A percentile compares a stretch with the other conserved stretches of the same genome.
These are phyloP conservation scores for Globisporangium irregulare DNA, from an alignment of 352 stramenopile species.

Conservation along the genomic window DNA sequence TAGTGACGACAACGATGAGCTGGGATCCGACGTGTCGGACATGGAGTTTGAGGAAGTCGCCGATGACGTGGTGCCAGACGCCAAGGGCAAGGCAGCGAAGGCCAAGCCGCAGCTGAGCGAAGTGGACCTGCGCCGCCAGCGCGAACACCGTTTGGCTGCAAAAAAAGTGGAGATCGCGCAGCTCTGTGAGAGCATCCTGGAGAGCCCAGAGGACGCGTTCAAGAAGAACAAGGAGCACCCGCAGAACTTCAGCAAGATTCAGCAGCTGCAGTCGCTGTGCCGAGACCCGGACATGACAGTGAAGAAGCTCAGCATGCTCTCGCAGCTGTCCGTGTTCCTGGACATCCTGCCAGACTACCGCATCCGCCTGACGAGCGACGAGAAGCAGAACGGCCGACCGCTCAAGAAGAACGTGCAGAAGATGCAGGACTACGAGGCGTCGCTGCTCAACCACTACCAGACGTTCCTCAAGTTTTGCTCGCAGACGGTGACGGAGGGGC, in stretches of 20 bases:
- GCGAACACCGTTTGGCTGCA: slow-evolving; percentile 53
- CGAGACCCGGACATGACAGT: slow-evolving; percentile 73
- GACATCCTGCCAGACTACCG: slow-evolving; percentile 95
- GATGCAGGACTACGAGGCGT: slow-evolving; percentile 80
- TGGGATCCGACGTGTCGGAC: slow-evolving; percentile 70
- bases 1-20: slow-evolving; percentile 26
- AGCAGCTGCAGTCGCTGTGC: slow-evolving; percentile 71
- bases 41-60: slow-evolving; percentile 83
- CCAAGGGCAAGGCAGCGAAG: slow-evolving; percentile 13
- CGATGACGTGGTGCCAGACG: slow-evolving; percentile 13
- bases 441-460: slow-evolving; percentile 82
- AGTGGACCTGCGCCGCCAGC: slow-evolving; percentile 68
- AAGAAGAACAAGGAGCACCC: slow-evolving; percentile 87
- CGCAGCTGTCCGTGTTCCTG: slow-evolving; percentile 92
- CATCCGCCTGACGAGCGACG: slow-evolving; percentile 87
- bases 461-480: slow-evolving; percentile 78
- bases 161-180: slow-evolving; percentile 90
- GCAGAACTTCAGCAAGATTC: slow-evolving; percentile 71
- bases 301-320: slow-evolving; percentile 89
- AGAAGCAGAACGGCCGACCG: slow-evolving; percentile 78
- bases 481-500: slow-evolving; percentile 51
- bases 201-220: slow-evolving; percentile 82
- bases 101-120: slow-evolving; percentile 24
- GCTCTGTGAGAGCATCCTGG: slow-evolving; percentile 87
- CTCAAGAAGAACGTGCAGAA: slow-evolving; percentile 87